Evolutionary conservation across 2,329 filamentous ascomycete species (phyloP), one percentile per base, ranked within the genome.

Genomic region (Fusarium pseudonygamai): DNA sequence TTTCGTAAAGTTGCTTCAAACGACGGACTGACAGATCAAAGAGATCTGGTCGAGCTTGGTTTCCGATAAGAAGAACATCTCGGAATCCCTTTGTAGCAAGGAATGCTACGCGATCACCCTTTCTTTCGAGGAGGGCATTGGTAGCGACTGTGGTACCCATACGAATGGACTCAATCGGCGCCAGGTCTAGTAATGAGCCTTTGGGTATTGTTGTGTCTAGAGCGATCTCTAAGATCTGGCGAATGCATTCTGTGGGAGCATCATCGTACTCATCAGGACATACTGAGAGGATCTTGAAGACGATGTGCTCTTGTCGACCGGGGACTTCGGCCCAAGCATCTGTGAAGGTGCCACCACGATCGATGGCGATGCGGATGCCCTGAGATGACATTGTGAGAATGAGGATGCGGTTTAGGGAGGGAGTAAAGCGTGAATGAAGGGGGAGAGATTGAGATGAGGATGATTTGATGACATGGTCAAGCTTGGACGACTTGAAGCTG

Each of bases 71-170:
- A 9, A 94, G 83, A 72, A 91, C 91, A 77, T 94, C 92, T 70
- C 90, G 89, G 83, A 94, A 94, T 0, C 93, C 92, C 63, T 89
- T 91, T 4, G 91, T 93, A 1, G 92, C 90, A 4, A 94, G 85
- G 76, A 94, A 86, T 1, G 91, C 92, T 72, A 92, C 91, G 43
- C 87, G 87, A 75, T 93, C 91, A 30, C 93, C 93, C 79, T 94
- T 94, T 45, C 92, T 84, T 78, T 94, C 92, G 3, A 94, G 83
- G n/a, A 94, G 82, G 3, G 92, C 92, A 79, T 94, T 94, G 1
- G 92, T 94, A 4, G 92, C 92, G 5, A 94, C 92, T 1, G 92
- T 94, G 1, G 93, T 94, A n/a, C 93, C 92, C 92, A 94, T 94
- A 28, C 92, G 89, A 76, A 94, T 93, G 64, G 89, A 92, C 78